These are phyloP conservation scores for Lagenidium giganteum DNA, from an alignment of 352 stramenopile species.

Conservation along the genomic window DNA sequence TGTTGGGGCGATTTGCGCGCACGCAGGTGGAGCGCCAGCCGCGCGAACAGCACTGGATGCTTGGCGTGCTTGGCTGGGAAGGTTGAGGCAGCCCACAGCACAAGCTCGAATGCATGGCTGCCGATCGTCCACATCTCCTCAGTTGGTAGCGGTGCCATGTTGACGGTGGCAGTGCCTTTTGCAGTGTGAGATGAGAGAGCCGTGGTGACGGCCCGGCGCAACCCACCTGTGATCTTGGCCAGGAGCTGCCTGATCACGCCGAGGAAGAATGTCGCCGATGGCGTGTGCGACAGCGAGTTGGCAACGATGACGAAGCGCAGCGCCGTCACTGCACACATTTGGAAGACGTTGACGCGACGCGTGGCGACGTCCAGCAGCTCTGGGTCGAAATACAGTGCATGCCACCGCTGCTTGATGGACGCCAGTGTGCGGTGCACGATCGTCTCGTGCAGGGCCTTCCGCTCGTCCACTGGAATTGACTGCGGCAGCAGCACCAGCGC, in stretches of 20 bases:
- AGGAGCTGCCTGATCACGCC: slow-evolving; percentile 26
- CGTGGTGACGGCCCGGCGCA: slow-evolving; percentile 24
- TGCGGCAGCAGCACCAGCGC: too few species aligned
- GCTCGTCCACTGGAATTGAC: slow-evolving; percentile 58
- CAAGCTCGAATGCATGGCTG: too few species aligned
- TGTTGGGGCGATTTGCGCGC: too few species aligned
- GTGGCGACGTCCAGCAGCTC: slow-evolving; percentile 27
- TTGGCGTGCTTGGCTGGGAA: too few species aligned
- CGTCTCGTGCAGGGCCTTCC: slow-evolving; percentile 35
- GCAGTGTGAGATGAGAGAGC: too few species aligned
- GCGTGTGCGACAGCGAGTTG: slow-evolving; percentile 44
- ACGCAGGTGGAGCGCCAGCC: too few species aligned
- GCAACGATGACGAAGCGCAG: slow-evolving; percentile 47
- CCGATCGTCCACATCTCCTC: too few species aligned
- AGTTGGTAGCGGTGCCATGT: too few species aligned
- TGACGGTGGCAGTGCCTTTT: too few species aligned
- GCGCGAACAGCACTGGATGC: too few species aligned
- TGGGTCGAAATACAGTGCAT: slow-evolving; percentile 58
- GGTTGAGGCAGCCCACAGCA: too few species aligned
- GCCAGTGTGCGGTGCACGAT: slow-evolving; percentile 66
- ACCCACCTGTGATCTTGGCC: slow-evolving; percentile 37
- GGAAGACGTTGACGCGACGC: slow-evolving; percentile 65
- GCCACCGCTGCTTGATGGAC: slow-evolving; percentile 61
- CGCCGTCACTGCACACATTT: slow-evolving; percentile 41
- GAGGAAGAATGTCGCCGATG: slow-evolving; percentile 35